Base-by-base conservation (phyloP, 2,329 filamentous ascomycete species). In the Coccinonectria pachysandricola region DNA sequence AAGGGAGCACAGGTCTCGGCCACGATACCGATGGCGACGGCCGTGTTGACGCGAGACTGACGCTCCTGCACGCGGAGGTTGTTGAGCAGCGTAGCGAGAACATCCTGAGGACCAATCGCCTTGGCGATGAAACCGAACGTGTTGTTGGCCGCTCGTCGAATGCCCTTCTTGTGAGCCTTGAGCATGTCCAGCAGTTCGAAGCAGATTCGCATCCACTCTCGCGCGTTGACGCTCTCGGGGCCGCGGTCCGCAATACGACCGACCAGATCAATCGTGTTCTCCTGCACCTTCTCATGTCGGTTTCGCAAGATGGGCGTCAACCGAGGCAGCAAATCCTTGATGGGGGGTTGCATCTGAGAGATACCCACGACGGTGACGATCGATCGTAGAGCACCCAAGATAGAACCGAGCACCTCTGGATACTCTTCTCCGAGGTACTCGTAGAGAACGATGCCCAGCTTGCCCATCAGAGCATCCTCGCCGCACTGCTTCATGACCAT, bases 141-240 rank as follows among this genome's bases (percentile, higher is more conserved):
- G 65, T 98, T 98, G 72, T 98, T 98, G 45, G 91, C 92, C 12
- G 91, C 91, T 56, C 91, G 80, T 40, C 91, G 82, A 43, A 98
- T 98, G 40, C 91, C 92, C 69, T 98, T 98, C 63, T 98, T 98
- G 67, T 98, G 91, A 6, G 91, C 91, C 60, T 98, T 98, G 48
- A 98, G 73, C 91, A 98, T 98, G 59, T 98, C 91, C 15, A 98
- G 75, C 28, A 98, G 67, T 62, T 98, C 91, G 57, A 98, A 98
- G 62, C 91, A 98, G 54, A 98, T 98, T 53, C 91, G 79, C 92
- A 98, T 98, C 91, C 91, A 98, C 59, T 98, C 91, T 48, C 91
- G 75, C 9, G 91, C 87, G 50, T 94, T 94, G 52, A 98, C 91
- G 37, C 82, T 88, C 57, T 98, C 91, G 2, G 91, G 87, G 1